Conservation (phyloP, 2,329 filamentous ascomycete species). For the Clathrospora elynae region DNA sequence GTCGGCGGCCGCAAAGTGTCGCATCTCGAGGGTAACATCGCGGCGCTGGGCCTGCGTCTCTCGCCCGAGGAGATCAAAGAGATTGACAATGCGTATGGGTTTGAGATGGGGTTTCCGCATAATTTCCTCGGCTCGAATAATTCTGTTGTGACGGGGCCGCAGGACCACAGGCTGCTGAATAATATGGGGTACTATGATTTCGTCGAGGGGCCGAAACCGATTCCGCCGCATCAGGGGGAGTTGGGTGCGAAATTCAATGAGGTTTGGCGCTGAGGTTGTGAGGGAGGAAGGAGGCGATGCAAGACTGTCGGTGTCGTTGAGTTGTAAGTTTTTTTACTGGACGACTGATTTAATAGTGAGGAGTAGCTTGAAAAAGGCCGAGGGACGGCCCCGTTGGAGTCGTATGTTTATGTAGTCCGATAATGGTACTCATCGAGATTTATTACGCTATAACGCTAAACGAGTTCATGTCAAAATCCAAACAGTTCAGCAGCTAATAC, state of each 20-base stretch:
- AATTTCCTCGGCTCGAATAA: conserved; percentile 28
- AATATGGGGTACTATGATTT: conserved; percentile 32
- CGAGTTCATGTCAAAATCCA: no score
- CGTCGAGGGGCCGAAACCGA: conserved; percentile 30
- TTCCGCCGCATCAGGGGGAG: conserved; percentile 32
- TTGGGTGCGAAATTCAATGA: conserved; percentile 26
- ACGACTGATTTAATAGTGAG: no score
- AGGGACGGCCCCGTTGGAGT: no score
- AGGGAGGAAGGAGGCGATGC: no score
- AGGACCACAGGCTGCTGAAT: conserved; percentile 29
- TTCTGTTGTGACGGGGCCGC: conserved; percentile 28
- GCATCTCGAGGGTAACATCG: conserved; percentile 72
- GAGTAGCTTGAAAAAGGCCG: no score
- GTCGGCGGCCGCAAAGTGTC: conserved; percentile 71
- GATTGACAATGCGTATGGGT: conserved; percentile 66
- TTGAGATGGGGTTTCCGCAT: conserved; percentile 70
- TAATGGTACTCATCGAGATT: no score
- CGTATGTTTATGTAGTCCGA: no score
- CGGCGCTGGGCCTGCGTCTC: conserved; percentile 66
- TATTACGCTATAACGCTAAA: no score
- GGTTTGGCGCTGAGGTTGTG: no score
- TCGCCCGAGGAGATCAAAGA: conserved; percentile 66
- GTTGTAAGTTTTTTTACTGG: no score
- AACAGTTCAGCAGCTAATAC: no score
- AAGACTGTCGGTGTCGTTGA: no score